Conservation (phyloP, 108 stramenopile genomes). For the Ochromonas danica region DNA sequence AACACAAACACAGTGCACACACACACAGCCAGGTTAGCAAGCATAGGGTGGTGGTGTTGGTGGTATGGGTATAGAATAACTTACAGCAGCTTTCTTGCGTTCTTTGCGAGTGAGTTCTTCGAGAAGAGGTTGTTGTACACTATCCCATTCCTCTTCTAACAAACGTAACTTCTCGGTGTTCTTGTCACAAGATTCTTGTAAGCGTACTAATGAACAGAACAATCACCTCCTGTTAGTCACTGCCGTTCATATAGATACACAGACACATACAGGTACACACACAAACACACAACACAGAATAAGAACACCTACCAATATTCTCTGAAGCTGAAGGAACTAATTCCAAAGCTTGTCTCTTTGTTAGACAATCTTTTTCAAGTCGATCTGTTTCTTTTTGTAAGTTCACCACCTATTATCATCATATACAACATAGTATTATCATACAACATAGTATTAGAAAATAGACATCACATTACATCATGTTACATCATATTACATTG, state of each 20-base stretch:
- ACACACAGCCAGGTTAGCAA: no score
- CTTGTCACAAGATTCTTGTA: conserved; percentile 4
- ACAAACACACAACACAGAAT: neutral
- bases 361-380: conserved; percentile 7
- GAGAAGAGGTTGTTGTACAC: neutral
- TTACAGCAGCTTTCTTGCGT: no score
- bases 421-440: no score
- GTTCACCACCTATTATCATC: neutral
- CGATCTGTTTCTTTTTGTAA: neutral
- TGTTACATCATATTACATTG: no score
- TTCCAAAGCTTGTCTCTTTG: neutral
- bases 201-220: neutral
- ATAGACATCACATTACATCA: no score
- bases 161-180: neutral
- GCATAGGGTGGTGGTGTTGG: no score
- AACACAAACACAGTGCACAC: no score
- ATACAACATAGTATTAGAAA: no score
- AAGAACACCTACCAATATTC: conserved; percentile 24
- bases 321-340: conserved; percentile 17
- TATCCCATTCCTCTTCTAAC: conserved; percentile 26
- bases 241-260: no score
- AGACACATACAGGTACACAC: no score
- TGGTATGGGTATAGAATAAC: no score
- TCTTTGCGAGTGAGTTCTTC: no score
- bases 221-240: neutral